phyloP scores from a whole-genome alignment of 306 rosid species.

The Cicer chorassanicum region DNA sequence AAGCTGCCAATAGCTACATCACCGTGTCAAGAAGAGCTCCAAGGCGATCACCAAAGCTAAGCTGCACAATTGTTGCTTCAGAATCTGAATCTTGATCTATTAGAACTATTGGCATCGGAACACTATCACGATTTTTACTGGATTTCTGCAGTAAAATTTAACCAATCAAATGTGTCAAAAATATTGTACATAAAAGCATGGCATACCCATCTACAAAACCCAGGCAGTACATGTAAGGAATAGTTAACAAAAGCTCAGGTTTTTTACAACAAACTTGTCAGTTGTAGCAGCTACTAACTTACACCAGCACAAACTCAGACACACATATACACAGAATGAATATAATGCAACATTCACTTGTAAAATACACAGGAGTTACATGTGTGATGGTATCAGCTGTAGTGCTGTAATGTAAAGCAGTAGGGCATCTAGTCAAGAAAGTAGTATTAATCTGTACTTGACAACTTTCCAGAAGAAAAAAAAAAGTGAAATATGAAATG shows the following conservation, averaged over 20 bases:
- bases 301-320: conserved; percentile 25
- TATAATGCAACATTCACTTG: conserved; percentile 20
- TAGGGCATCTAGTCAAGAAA: conserved; percentile 11
- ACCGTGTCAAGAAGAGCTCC: conserved; percentile 98
- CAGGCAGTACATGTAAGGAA: not conserved
- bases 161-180: conserved; percentile 38
- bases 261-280: conserved; percentile 28
- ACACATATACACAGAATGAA: not conserved
- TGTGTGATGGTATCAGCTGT: not conserved
- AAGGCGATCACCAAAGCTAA: conserved; percentile 97
- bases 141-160: conserved; percentile 61
- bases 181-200: conserved; percentile 15
- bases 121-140: conserved; percentile 53
- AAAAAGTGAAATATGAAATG: conserved; percentile 12
- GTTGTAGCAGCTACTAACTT: conserved; percentile 6
- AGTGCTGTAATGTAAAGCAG: not conserved
- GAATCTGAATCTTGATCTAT: conserved; percentile 89
- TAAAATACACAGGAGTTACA: conserved; percentile 22
- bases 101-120: conserved; percentile 83
- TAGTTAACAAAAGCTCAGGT: conserved; percentile 31
- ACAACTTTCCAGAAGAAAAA: not conserved
- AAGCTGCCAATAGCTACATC: conserved; percentile 49
- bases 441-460: conserved; percentile 15
- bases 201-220: conserved; percentile 31
- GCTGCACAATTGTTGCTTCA: conserved; percentile 82